Evolutionary conservation across 2,329 filamentous ascomycete species (phyloP).

Genomic region (Magnaporthiopsis rhizophila): DNA sequence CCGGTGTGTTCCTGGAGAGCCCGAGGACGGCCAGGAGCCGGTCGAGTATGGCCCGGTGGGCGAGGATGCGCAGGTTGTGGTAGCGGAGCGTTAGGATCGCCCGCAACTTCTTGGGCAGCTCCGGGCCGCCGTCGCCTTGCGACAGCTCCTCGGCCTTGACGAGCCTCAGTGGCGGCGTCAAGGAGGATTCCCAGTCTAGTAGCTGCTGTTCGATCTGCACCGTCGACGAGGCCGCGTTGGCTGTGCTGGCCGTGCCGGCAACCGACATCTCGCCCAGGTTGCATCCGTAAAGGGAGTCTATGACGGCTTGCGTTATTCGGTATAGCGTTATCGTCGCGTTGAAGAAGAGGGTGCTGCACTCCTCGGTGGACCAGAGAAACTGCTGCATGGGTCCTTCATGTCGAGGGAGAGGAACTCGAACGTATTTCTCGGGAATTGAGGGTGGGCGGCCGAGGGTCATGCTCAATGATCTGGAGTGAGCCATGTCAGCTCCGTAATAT

Average conservation of each 20-base stretch:
- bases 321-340: constrained; percentile 27
- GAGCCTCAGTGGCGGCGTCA: constrained; percentile 17
- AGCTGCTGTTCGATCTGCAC: constrained; percentile 31
- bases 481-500: neutral
- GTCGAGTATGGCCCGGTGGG: constrained; percentile 22
- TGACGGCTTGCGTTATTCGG: constrained; percentile 24
- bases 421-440: constrained; percentile 34
- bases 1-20: neutral
- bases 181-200: constrained; percentile 25
- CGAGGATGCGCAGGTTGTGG: constrained; percentile 24
- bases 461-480: constrained; percentile 29
- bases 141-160: neutral
- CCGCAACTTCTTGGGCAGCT: neutral
- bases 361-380: constrained; percentile 1
- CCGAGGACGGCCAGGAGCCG: constrained; percentile 12
- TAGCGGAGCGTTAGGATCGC: constrained; percentile 29
- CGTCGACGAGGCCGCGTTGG: constrained; percentile 24
- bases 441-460: constrained; percentile 43
- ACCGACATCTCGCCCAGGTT: constrained; percentile 30
- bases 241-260: constrained; percentile 11
- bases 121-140: neutral
- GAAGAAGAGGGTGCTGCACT: constrained; percentile 19
- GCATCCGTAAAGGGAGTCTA: constrained; percentile 33
- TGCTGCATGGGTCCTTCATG: neutral
- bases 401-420: constrained; percentile 28